Evolutionary conservation across 768 basidiomycete genomes (phyloP).

Genomic region (Mycena vitilis): DNA sequence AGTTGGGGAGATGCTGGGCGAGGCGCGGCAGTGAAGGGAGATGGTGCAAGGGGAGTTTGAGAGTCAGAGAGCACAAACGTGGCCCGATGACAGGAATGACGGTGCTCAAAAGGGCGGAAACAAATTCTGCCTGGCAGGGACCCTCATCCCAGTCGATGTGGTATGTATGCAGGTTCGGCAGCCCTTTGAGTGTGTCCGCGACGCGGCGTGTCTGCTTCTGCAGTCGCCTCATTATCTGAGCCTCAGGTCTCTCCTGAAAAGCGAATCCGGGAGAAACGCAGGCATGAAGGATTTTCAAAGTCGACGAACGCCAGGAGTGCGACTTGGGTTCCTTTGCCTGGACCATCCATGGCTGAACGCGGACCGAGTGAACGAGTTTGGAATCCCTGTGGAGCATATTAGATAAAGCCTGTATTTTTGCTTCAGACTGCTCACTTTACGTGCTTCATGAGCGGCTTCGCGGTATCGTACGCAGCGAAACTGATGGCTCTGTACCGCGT

Average conservation of each 20-base stretch:
- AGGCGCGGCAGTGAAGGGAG: conserved; percentile 48
- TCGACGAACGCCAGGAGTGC: conserved; percentile 40
- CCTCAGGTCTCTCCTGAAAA: conserved; percentile 45
- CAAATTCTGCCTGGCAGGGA: conserved; percentile 50
- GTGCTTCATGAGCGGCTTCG: conserved; percentile 45
- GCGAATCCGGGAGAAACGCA: conserved; percentile 45
- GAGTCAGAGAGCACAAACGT: conserved; percentile 47
- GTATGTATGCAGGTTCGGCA: conserved; percentile 52
- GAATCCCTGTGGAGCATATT: conserved; percentile 39
- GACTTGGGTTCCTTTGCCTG: conserved; percentile 42
- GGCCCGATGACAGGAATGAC: conserved; percentile 47
- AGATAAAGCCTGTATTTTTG: neutral
- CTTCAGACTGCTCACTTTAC: conserved; percentile 40
- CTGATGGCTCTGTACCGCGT: conserved; percentile 39
- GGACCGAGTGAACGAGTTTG: conserved; percentile 47
- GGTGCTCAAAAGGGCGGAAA: conserved; percentile 50
- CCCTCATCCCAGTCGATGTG: conserved; percentile 54
- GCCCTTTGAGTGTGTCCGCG: conserved; percentile 45
- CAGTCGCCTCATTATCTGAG: conserved; percentile 49
- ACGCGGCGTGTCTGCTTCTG: conserved; percentile 51
- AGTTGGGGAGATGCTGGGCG: conserved; percentile 42
- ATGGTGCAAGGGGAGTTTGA: conserved; percentile 54
- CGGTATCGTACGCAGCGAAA: conserved; percentile 43
- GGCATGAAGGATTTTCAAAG: conserved; percentile 46
- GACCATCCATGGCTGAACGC: conserved; percentile 56